Conservation (phyloP, 139 green algal species). For the Auxenochlorella protothecoides region DNA sequence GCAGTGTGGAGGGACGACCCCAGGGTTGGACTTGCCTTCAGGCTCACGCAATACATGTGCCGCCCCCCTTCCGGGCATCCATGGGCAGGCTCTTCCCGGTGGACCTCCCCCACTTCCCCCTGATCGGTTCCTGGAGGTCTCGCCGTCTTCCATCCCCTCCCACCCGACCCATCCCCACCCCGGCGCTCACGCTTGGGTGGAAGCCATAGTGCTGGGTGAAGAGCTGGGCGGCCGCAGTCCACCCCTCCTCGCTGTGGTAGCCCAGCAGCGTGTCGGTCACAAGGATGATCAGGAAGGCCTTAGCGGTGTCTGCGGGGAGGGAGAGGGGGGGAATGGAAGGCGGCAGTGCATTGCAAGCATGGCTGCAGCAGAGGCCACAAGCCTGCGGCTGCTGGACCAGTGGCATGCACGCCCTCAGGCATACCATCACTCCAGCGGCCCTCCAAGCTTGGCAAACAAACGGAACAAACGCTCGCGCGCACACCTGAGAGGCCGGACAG, state of each 20-base stretch:
- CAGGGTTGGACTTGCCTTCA: too few species aligned
- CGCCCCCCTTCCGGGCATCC: too few species aligned
- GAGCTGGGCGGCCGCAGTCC: constrained; percentile 67
- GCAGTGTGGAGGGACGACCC: too few species aligned
- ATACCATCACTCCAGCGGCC: not conserved
- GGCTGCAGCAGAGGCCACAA: not conserved
- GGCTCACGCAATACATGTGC: too few species aligned
- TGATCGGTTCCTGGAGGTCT: too few species aligned
- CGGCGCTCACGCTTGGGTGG: constrained; percentile 43
- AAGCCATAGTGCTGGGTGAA: constrained; percentile 67
- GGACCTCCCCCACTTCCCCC: too few species aligned
- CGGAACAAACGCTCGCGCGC: not conserved
- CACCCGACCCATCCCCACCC: too few species aligned
- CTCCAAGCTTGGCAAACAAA: too few species aligned
- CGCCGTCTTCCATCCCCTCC: not conserved
- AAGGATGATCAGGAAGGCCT: constrained; percentile 85
- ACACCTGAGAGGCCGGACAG: constrained; percentile 56
- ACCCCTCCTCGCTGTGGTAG: constrained; percentile 91
- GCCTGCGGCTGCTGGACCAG: too few species aligned
- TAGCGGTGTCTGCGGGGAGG: constrained; percentile 59
- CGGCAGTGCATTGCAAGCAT: not conserved
- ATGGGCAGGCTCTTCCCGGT: too few species aligned
- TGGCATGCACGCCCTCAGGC: too few species aligned
- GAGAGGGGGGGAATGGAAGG: not conserved
- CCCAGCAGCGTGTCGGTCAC: constrained; percentile 62